Evolutionary conservation across 257 asterid species (phyloP).

Genomic region (Solanum lignicaule): DNA sequence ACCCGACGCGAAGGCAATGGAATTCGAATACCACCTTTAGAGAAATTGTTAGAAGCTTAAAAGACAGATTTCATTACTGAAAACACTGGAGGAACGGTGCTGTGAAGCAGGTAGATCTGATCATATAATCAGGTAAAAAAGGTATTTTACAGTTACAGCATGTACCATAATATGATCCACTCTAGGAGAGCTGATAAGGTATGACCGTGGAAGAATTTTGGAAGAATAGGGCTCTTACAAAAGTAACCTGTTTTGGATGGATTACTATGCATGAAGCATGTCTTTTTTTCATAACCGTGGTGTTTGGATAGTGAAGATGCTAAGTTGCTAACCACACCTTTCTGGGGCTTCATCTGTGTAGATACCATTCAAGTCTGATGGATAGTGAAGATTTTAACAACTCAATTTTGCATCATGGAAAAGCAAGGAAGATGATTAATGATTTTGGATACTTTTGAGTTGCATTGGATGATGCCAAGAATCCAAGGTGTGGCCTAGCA

Average conservation of each 20-base stretch:
- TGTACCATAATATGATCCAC: not conserved
- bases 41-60: not conserved
- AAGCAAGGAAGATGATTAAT: not conserved
- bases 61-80: not conserved
- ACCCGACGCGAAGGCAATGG: not conserved
- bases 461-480: not conserved
- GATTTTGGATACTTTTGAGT: not conserved
- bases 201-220: not conserved
- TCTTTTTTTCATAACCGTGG: not conserved
- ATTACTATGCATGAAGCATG: not conserved
- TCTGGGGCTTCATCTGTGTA: not conserved
- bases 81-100: not conserved
- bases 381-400: not conserved
- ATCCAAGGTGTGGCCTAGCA: not conserved
- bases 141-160: not conserved
- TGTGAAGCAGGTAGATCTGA: not conserved
- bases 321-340: not conserved
- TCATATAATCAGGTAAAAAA: not conserved
- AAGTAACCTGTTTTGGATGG: not conserved
- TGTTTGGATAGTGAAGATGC: not conserved
- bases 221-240: not conserved
- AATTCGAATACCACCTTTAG: not conserved
- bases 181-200: not conserved
- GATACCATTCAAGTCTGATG: not conserved
- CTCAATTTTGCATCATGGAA: not conserved